These are phyloP conservation scores for Saitozyma podzolica DNA, from an alignment of 768 basidiomycete species.

Conservation along the genomic window DNA sequence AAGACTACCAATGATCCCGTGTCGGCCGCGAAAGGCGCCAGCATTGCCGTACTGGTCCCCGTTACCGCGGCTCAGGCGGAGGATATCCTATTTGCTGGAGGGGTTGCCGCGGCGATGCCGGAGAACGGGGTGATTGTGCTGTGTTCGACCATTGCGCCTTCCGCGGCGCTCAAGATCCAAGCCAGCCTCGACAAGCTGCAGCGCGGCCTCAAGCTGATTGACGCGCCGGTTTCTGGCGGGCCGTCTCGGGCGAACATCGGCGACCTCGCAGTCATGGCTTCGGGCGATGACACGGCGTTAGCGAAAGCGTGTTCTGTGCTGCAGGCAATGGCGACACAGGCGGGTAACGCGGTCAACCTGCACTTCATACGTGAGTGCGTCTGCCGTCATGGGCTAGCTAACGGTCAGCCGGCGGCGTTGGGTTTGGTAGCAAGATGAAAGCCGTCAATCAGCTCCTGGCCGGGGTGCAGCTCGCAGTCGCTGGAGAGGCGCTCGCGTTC, in stretches of 20 bases:
- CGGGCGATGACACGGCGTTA: slow-evolving; percentile 25
- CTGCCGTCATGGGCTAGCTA: not conserved
- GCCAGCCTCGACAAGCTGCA: slow-evolving; percentile 14
- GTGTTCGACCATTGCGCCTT: slow-evolving; percentile 39
- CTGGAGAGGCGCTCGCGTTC: slow-evolving; percentile 40
- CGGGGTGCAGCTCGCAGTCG: slow-evolving; percentile 33
- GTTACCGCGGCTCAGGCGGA: slow-evolving; percentile 30
- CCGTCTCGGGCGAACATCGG: slow-evolving; percentile 32
- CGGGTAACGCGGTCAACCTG: slow-evolving; percentile 26
- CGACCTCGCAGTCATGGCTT: slow-evolving; percentile 43
- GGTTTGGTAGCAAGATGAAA: slow-evolving; percentile 38
- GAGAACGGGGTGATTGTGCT: slow-evolving; percentile 31
- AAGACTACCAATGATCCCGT: slow-evolving; percentile 14
- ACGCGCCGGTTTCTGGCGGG: slow-evolving; percentile 46
- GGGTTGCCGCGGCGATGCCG: slow-evolving; percentile 21
- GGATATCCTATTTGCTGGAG: slow-evolving; percentile 9
- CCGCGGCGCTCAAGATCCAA: slow-evolving; percentile 27
- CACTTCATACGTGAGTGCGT: slow-evolving; percentile 37
- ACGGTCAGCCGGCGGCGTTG: slow-evolving; percentile 37
- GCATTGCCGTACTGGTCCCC: slow-evolving; percentile 34
- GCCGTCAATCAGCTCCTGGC: slow-evolving; percentile 41
- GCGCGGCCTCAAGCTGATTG: slow-evolving; percentile 29
- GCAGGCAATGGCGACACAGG: slow-evolving; percentile 22
- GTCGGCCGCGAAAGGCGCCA: slow-evolving; percentile 20
- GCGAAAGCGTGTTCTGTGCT: slow-evolving; percentile 23